A percentile compares a stretch with the other conserved stretches of the same genome.
Evolutionary conservation across 2,329 filamentous ascomycete genomes (phyloP).

Genomic region (Xylaria sp.): DNA sequence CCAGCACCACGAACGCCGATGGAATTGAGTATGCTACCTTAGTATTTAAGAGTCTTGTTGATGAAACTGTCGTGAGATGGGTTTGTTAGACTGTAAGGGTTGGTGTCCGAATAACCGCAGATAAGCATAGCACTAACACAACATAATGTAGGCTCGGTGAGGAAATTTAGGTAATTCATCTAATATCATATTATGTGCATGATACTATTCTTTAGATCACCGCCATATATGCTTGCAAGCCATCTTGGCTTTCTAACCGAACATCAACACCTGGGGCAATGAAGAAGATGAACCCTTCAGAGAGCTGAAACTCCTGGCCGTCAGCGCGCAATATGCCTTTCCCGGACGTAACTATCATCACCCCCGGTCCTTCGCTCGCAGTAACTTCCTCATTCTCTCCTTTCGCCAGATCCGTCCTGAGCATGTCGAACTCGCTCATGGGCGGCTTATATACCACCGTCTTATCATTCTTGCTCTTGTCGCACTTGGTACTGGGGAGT

Average conservation of each 20-base stretch:
- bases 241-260: conserved; percentile 48
- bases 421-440: conserved; percentile 77
- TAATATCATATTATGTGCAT: too few relatives aligned
- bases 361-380: conserved; percentile 68
- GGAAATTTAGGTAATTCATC: background rate
- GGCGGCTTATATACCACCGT: conserved; percentile 74
- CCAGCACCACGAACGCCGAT: background rate
- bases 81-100: background rate
- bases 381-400: conserved; percentile 69
- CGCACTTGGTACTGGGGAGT: conserved; percentile 61
- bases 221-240: conserved; percentile 55
- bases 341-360: conserved; percentile 72
- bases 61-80: background rate
- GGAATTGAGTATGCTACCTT: background rate
- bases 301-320: conserved; percentile 63
- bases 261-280: conserved; percentile 64
- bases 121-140: background rate
- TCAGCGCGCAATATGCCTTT: conserved; percentile 66
- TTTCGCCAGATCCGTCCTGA: conserved; percentile 66
- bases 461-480: conserved; percentile 66
- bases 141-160: background rate
- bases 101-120: background rate
- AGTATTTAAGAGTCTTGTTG: background rate
- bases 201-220: conserved; percentile 42
- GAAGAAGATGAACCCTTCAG: conserved; percentile 74